Conservation (phyloP, 306 rosid species). For the Vigna mungo region DNA sequence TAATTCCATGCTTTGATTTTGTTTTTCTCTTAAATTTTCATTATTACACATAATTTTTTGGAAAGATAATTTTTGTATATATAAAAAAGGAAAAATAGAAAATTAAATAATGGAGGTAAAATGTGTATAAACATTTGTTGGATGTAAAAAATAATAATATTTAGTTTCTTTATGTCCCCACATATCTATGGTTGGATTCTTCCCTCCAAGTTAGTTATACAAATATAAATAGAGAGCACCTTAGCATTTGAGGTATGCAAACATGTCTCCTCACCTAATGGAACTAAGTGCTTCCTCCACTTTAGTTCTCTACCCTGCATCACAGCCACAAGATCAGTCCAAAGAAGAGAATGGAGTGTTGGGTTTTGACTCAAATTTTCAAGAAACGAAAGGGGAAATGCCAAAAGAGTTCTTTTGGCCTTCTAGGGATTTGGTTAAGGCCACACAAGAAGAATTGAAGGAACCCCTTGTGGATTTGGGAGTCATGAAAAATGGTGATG, state of each 20-base stretch:
- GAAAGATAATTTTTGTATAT: too few relatives aligned
- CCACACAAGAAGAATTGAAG: constrained; percentile 53
- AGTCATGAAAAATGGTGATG: constrained; percentile 47
- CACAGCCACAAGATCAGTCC: constrained; percentile 4
- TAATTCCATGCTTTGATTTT: too few relatives aligned
- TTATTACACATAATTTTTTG: too few relatives aligned
- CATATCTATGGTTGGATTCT: too few relatives aligned
- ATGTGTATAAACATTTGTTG: too few relatives aligned
- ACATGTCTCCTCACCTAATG: constrained; percentile 33
- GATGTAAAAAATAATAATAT: too few relatives aligned
- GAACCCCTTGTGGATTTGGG: constrained; percentile 68
- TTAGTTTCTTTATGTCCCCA: too few relatives aligned
- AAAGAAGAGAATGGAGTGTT: constrained; percentile 42
- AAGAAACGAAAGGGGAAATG: constrained; percentile 47
- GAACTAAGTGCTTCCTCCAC: constrained; percentile 42
- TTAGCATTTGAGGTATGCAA: neutral
- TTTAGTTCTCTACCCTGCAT: constrained; percentile 37
- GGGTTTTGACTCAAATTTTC: constrained; percentile 47
- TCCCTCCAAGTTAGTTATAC: neutral
- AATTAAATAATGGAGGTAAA: too few relatives aligned
- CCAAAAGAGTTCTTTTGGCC: constrained; percentile 73
- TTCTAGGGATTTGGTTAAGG: constrained; percentile 43
- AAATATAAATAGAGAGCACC: neutral
- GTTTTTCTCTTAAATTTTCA: too few relatives aligned
- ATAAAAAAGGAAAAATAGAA: too few relatives aligned